These are phyloP conservation scores for Colletotrichum sublineola DNA, from an alignment of 2,329 filamentous ascomycete genomes.

Conservation along the genomic window DNA sequence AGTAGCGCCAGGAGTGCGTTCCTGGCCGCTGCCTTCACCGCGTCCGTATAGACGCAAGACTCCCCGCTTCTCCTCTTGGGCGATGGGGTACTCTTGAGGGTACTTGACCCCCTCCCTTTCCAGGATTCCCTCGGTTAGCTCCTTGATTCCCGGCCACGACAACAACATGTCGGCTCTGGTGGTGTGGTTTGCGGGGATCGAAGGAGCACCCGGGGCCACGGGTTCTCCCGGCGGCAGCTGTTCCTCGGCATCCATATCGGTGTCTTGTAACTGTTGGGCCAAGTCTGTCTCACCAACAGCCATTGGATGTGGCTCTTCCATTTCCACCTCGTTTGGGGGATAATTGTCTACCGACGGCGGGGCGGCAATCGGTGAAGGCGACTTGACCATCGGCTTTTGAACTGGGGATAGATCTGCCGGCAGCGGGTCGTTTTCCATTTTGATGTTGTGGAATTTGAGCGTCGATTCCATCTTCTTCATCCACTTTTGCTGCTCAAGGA, in stretches of 20 bases:
- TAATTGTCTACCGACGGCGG: conserved; percentile 10
- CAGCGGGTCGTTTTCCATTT: conserved; percentile 33
- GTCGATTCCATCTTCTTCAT: conserved; percentile 29
- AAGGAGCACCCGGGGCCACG: conserved; percentile 71
- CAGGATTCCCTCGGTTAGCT: conserved; percentile 69
- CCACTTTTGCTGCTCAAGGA: conserved; percentile 12
- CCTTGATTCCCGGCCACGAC: conserved; percentile 76
- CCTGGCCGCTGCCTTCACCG: conserved; percentile 78
- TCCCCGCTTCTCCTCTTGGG: conserved; percentile 80
- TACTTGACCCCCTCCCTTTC: conserved; percentile 64
- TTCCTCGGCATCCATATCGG: conserved; percentile 62
- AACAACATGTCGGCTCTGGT: conserved; percentile 89
- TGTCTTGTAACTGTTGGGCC: conserved; percentile 49
- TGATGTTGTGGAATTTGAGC: conserved; percentile 24
- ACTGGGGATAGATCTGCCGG: conserved; percentile 4
- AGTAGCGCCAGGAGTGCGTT: conserved; percentile 48
- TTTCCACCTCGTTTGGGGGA: neutral
- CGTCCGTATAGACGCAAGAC: conserved; percentile 81
- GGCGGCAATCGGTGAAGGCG: conserved; percentile 2
- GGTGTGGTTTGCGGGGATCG: conserved; percentile 87
- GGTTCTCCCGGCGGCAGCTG: conserved; percentile 58
- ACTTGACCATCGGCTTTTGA: conserved; percentile 23
- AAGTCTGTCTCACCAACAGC: conserved; percentile 46
- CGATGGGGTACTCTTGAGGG: conserved; percentile 80
- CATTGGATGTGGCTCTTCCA: conserved; percentile 44